phyloP scores from a whole-genome alignment of 2,329 filamentous ascomycete genomes.

The Fusarium sp. region DNA sequence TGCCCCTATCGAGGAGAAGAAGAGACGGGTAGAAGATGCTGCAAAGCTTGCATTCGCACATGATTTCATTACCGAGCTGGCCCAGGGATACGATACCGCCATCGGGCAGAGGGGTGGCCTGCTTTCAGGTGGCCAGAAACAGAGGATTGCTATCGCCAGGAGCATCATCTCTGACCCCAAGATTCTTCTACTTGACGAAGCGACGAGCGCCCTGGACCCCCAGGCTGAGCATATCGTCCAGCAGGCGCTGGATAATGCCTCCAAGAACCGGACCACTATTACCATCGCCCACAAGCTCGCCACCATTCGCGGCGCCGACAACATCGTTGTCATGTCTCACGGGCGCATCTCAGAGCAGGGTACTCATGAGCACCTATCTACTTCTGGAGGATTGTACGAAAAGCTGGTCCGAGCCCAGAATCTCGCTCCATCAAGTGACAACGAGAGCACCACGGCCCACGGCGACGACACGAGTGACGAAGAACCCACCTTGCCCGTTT shows the following conservation, averaged over 20 bases:
- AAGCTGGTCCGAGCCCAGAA: slow-evolving; percentile 55
- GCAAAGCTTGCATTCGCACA: slow-evolving; percentile 58
- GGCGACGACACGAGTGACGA: not conserved
- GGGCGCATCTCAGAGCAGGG: slow-evolving; percentile 69
- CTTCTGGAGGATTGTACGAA: slow-evolving; percentile 57
- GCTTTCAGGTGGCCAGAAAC: slow-evolving; percentile 63
- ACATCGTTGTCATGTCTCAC: slow-evolving; percentile 62
- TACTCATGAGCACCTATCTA: slow-evolving; percentile 60
- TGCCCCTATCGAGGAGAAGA: slow-evolving; percentile 51
- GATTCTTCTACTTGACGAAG: slow-evolving; percentile 74
- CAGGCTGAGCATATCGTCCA: slow-evolving; percentile 61
- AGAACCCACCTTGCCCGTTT: not conserved
- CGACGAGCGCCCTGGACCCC: slow-evolving; percentile 64
- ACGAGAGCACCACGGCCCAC: not conserved
- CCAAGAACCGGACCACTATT: slow-evolving; percentile 64
- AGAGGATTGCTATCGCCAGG: slow-evolving; percentile 56
- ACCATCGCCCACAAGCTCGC: slow-evolving; percentile 69
- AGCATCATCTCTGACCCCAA: slow-evolving; percentile 52
- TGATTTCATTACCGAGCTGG: slow-evolving; percentile 58
- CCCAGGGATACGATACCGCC: slow-evolving; percentile 63
- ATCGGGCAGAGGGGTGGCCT: slow-evolving; percentile 71
- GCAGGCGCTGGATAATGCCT: slow-evolving; percentile 61
- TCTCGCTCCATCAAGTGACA: slow-evolving; percentile 11
- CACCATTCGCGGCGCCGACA: slow-evolving; percentile 55
- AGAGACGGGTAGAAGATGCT: slow-evolving; percentile 55